Percentiles rank a stretch among this genome's conserved stretches.
These are phyloP conservation scores for Colletotrichum filicis DNA, from an alignment of 2,329 filamentous ascomycete species.

Conservation along the genomic window DNA sequence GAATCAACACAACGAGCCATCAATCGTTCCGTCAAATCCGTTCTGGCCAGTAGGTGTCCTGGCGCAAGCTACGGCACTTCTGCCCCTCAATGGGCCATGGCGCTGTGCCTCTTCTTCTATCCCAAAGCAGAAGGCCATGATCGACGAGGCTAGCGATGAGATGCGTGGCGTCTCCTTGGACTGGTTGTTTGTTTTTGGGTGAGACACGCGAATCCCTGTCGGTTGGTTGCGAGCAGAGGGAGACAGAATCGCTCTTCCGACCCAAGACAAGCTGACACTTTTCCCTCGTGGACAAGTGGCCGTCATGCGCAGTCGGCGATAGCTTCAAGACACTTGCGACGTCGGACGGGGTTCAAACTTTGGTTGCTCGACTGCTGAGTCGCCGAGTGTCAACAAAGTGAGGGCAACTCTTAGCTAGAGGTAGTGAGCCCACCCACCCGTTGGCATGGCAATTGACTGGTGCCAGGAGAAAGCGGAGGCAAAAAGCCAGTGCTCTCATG, in stretches of 20 bases:
- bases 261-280: not conserved
- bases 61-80: not conserved
- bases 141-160: constrained; percentile 29
- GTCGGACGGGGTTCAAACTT: not conserved
- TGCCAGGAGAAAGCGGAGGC: constrained; percentile 14
- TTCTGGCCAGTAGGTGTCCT: constrained; percentile 4
- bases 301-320: constrained; percentile 20
- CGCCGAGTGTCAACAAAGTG: not conserved
- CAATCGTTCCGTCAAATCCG: constrained; percentile 19
- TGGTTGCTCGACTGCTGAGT: not conserved
- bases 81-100: not conserved
- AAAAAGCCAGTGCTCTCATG: constrained; percentile 16
- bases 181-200: constrained; percentile 17
- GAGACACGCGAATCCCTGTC: constrained; percentile 29
- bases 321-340: constrained; percentile 11
- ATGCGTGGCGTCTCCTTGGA: constrained; percentile 9
- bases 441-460: constrained; percentile 29
- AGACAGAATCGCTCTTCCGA: not conserved
- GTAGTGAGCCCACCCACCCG: not conserved
- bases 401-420: not conserved
- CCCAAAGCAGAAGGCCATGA: constrained; percentile 18
- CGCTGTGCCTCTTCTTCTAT: not conserved
- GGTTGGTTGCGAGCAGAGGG: constrained; percentile 18
- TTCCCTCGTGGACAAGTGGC: not conserved
- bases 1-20: constrained; percentile 20